Evolutionary conservation across 257 asterid genomes (phyloP), one percentile per base, ranked within the genome.

Genomic region (Solanum sparsipilum): DNA sequence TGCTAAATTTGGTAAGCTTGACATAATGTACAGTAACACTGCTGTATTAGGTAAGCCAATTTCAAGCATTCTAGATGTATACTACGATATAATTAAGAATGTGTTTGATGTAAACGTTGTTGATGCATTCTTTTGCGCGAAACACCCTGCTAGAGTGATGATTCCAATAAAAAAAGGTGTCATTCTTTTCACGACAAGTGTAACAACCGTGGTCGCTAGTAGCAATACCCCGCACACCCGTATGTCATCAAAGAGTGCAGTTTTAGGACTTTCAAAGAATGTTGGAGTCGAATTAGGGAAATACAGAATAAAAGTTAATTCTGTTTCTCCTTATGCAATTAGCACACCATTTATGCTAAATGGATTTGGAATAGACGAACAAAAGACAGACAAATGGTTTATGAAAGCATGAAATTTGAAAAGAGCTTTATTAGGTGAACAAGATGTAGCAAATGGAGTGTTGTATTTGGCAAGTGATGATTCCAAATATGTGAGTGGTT

Each of bases 11-110:
- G 84, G 84, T 44, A 71, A 72, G 84, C 84, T 86, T 0, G 88
- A 71, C 52, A 31, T 86, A n/a, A 86, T 86, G 84, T 86, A 13
- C 27, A 31, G 56, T 76, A 86, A 86, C 7, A 56, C 84, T 13
- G 52, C 84, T 29, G 12, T 44, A 48, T 4, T 0, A 12, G 88
- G 84, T 4, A 31, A 48, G 29, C 44, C 44, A 39, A 13, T 15
- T 12, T 0, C 52, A 20, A 44, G 71, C 71, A 86, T 86, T 20
- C 1, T 41, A 41, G 71, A 86, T 0, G 13, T 38, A 1, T 16
- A 86, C 34, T 3, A 71, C 4, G 25, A 86, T 27, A 71, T 9
- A 16, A 41, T 86, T 3, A 70, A 72, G 41, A 3, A 29, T 3
- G 88, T 86, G 7, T 13, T 65, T 71, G 84, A 83, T 2, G 75